Evolutionary conservation across 331 rosid genomes (phyloP).

Genomic region (Quercus lobata): DNA sequence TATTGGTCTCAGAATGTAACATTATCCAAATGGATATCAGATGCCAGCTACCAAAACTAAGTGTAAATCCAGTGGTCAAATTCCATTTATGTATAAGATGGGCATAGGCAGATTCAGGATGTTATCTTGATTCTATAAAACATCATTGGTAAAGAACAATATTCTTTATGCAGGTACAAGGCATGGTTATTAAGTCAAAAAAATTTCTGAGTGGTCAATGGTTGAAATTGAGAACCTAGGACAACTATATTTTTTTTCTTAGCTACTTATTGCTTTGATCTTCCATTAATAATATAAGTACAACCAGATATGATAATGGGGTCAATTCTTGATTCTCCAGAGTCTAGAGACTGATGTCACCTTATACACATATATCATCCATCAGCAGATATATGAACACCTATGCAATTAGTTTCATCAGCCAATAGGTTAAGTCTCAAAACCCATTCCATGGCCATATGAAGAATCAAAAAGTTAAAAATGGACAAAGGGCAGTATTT

Average conservation of each 20-base stretch:
- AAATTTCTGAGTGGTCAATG: neutral
- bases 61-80: neutral
- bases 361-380: neutral
- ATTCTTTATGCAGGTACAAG: neutral
- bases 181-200: neutral
- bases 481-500: neutral
- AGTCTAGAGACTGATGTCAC: neutral
- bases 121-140: neutral
- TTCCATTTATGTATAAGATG: neutral
- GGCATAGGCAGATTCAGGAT: neutral
- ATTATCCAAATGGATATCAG: neutral
- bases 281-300: neutral
- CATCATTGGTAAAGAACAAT: neutral
- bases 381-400: neutral
- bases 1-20: neutral
- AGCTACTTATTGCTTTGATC: neutral
- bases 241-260: neutral
- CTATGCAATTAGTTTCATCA: neutral
- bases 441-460: neutral
- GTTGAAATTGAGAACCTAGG: neutral
- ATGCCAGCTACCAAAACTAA: neutral
- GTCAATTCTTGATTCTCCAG: neutral
- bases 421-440: neutral
- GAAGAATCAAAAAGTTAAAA: neutral
- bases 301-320: neutral